phyloP scores from a whole-genome alignment of 2,329 filamentous ascomycete species.

The Orbilia brochopaga region DNA sequence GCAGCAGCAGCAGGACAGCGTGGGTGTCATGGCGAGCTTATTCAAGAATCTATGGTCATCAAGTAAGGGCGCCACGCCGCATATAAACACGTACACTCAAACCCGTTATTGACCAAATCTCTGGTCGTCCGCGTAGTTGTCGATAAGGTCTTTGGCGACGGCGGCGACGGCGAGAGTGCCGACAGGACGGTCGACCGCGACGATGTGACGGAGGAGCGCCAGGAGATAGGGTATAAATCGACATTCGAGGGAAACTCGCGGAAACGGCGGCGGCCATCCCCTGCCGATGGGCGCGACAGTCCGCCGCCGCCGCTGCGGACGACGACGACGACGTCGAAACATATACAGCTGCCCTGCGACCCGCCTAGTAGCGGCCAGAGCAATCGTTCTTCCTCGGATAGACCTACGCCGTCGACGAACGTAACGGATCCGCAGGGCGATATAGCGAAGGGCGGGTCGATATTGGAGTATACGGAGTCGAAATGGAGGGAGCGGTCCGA shows the following conservation, averaged over 20 bases:
- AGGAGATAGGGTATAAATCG: slow-evolving; percentile 35
- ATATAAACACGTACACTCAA: background rate
- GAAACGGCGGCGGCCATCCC: slow-evolving; percentile 36
- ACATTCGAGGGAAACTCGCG: slow-evolving; percentile 35
- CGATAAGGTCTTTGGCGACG: background rate
- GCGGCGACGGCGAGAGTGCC: background rate
- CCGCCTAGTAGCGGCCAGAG: slow-evolving; percentile 7
- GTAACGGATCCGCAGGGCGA: slow-evolving; percentile 1
- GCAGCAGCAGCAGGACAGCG: slow-evolving; percentile 6
- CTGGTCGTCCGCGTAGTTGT: slow-evolving; percentile 6
- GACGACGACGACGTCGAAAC: background rate
- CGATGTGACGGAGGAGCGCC: slow-evolving; percentile 26
- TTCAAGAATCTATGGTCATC: slow-evolving; percentile 8
- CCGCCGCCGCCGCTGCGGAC: slow-evolving; percentile 1
- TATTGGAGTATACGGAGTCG: slow-evolving; percentile 34
- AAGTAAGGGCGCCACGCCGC: slow-evolving; percentile 8
- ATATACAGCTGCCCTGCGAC: background rate
- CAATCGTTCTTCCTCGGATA: slow-evolving; percentile 15
- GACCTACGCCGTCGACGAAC: slow-evolving; percentile 17
- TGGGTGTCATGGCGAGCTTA: background rate
- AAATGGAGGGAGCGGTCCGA: slow-evolving; percentile 35
- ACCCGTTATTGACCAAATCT: background rate
- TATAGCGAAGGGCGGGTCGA: slow-evolving; percentile 7
- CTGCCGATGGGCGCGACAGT: slow-evolving; percentile 13
- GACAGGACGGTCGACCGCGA: slow-evolving; percentile 15